Base-by-base conservation (phyloP, 176 grass and related monocot species). In the Microstegium vimineum region DNA sequence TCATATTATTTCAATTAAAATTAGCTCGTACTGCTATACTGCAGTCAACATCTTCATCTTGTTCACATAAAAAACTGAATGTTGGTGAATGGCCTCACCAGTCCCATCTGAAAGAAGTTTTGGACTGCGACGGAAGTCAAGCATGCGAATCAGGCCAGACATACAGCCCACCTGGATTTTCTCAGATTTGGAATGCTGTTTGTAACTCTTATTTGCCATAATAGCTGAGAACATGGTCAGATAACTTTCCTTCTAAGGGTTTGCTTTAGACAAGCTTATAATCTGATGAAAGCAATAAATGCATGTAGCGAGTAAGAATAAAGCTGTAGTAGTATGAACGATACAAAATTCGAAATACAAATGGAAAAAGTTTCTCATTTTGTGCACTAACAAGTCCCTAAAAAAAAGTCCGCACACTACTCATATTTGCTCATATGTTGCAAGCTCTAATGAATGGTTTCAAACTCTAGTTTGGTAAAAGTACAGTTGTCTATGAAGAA, bases 41-140 rank as follows among this genome's bases (percentile, higher is more conserved):
- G 59, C 51, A 70, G 32, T 30, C 73, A 62, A 41, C 36, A 12
- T 83, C 2, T 69, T 59, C 45, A 31, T 68, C 15, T 62, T 66
- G 6, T 26, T 49, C 23, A 34, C 40, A 65, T 62, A 16, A 49
- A 66, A n/a, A 77, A 84, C 20, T 77, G 12, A 74, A 81, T 70
- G 64, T 8, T 82, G 72, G 18, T 31, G 25, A 11, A 82, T 71
- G 38, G 72, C 28, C 75, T 92, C 74, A 97, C 91, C 87, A 84
- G 80, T 90, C 36, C 82, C 80, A 80, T 99, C 84, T 66, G 93
- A 91, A 85, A 99, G 66, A 75, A 92, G 87, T 87, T 95, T 99
- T 51, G 79, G 91, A 86, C 25, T 66, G 34, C 63, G 81, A 17
- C 87, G 90, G 84, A 98, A 98, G 71, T 98, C 82, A 76, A 98